Percentiles rank a stretch among this genome's conserved stretches.
These are phyloP conservation scores for Inga leiocalycina DNA, from an alignment of 306 rosid species.

Conservation along the genomic window DNA sequence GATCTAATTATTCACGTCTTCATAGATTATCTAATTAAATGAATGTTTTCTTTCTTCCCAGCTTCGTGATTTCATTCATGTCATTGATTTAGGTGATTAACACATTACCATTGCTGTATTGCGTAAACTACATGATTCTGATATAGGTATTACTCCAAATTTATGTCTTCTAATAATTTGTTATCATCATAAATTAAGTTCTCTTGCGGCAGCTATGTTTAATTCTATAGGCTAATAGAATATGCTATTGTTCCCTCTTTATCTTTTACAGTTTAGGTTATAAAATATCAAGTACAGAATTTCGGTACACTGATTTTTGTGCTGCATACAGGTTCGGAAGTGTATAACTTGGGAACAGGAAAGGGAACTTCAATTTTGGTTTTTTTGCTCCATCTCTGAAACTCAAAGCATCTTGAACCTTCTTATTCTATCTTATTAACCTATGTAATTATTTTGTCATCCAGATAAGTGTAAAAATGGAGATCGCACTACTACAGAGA, in stretches of 20 bases:
- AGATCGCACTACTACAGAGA: too few relatives aligned
- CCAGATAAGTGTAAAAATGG: constrained; percentile 37
- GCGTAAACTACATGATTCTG: constrained; percentile 64
- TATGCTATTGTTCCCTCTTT: not conserved
- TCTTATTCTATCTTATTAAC: not conserved
- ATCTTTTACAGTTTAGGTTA: not conserved
- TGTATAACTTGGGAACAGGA: constrained; percentile 96
- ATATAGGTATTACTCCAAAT: constrained; percentile 56
- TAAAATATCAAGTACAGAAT: not conserved
- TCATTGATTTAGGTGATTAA: constrained; percentile 92
- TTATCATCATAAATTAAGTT: not conserved
- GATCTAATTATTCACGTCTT: not conserved
- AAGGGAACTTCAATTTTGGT: constrained; percentile 94
- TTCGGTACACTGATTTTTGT: constrained; percentile 8
- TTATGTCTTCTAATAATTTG: not conserved
- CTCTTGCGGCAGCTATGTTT: constrained; percentile 10
- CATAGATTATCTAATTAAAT: constrained; percentile 16
- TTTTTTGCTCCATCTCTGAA: not conserved
- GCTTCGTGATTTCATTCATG: constrained; percentile 97
- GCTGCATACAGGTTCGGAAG: constrained; percentile 75
- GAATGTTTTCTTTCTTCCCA: constrained; percentile 40
- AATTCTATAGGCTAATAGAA: not conserved
- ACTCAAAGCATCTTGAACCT: too few relatives aligned
- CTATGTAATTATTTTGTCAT: constrained; percentile 17
- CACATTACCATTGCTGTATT: constrained; percentile 77